Base-by-base conservation (phyloP, 305 asterid genomes). In the Caryopteris hybrid region DNA sequence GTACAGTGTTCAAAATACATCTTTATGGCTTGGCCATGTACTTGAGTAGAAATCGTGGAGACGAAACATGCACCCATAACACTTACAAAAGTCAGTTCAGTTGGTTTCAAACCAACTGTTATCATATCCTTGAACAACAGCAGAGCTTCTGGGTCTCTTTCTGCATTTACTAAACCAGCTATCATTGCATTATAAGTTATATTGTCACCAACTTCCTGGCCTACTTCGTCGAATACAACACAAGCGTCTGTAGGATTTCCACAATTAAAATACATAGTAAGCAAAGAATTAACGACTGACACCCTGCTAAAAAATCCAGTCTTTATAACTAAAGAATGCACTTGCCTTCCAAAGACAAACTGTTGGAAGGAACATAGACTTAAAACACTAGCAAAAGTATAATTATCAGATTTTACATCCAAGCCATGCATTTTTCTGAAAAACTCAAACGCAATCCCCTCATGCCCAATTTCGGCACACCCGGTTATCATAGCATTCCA, bases 401-500 rank as follows among this genome's bases (percentile, higher is more conserved):
- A 92, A 74, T 86, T 76, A 79, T 92, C 98, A 22, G 57, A 75
- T 61, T 72, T 50, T 46, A 88, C 84, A 69, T 87, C 92, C 74
- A 68, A 50, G 36, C 16, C 58, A 39, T 77, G 93, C 98, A 90
- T 90, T 76, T 70, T 76, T 8, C 4, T 50, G 52, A 92, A 88
- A 9, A 84, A 76, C 17, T 64, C 69, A 66, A 90, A 74, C 0
- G 92, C 93, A 72, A 81, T 55, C 68, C 66, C 51, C 4, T 65
- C 73, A 51, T 16, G 62, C 27, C 92, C 86, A 27, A 75, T 79
- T 31, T 83, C 89, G 1, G 76, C 92, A 52, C 86, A 84, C 27
- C 98, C 97, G 0, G 97, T 85, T 47, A 92, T 85, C 75, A 90
- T 70, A 1, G 96, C 96, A 61, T 88, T 92, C 98, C 98, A 90